Base-by-base conservation (phyloP, 768 basidiomycete species). In the Suillus subluteus region DNA sequence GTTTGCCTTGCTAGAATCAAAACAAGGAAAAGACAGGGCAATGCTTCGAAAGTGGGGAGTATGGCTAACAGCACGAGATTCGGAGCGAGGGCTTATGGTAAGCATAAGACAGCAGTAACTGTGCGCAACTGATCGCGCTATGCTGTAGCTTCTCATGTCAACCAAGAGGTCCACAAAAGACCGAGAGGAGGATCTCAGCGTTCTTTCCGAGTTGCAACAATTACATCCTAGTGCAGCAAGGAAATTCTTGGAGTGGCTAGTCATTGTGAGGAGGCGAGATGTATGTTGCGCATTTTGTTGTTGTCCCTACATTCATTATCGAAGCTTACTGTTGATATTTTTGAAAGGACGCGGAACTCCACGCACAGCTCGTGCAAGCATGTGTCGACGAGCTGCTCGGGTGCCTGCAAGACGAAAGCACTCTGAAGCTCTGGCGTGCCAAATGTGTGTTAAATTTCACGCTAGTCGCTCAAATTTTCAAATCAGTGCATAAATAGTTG, bases 171-270 rank as follows among this genome's bases (percentile, higher is more conserved):
- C 68, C 6, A 41, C 64, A 50, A 76, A 68, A 61, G 73, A 76
- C 40, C 62, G 70, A 59, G 75, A 72, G 64, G 75, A 76, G 15
- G 76, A 76, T 58, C 26, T 77, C 3, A 18, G 11, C 2, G 68
- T 78, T n/a, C 74, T 76, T 52, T 75, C 75, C 43, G 72, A 78
- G 58, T 71, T 76, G 23, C 70, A 73, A 37, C 54, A 35, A 9
- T 26, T 62, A 48, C 54, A 63, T 26, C 32, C 62, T 26, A 30
- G 12, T n/a, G 91, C 90, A 23, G 94, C 87, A 2, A 81, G 83
- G 43, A 85, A 86, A 68, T 96, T 89, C 74, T 80, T 98, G 4
- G 95, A 97, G 73, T 88, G 94, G 75, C 79, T 96, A 1, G 88
- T 96, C 3, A 78, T 97, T 30, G 85, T 86, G 63, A 87, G 87